Percentiles rank a stretch among this genome's conserved stretches.
phyloP scores from a whole-genome alignment of 75 land plant genomes.

The Sequoia sempervirens region DNA sequence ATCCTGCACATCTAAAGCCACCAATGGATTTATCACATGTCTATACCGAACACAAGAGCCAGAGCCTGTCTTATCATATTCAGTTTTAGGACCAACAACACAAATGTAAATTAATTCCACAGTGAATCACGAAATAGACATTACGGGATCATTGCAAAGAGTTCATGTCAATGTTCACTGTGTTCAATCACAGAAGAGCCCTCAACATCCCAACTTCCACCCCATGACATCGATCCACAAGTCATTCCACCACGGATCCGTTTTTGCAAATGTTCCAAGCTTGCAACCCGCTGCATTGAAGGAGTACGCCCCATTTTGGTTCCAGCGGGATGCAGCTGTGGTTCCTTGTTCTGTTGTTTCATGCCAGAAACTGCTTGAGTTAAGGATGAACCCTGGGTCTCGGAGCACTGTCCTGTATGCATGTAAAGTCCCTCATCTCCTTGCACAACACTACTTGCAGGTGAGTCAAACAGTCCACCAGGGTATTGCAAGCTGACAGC shows the following conservation, averaged over 20 bases:
- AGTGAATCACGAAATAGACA: not conserved
- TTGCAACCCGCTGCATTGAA: slow-evolving; percentile 91
- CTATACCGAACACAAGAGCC: not conserved
- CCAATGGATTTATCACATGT: not conserved
- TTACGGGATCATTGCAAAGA: not conserved
- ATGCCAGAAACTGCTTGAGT: not conserved
- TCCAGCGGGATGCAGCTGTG: slow-evolving; percentile 19
- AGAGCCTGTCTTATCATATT: not conserved
- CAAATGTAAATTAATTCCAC: not conserved
- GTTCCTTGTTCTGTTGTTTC: slow-evolving; percentile 2
- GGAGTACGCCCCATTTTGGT: slow-evolving; percentile 67
- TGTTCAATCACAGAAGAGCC: slow-evolving; percentile 7
- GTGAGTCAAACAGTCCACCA: slow-evolving; percentile 16
- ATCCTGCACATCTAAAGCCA: not conserved
- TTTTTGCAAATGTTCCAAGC: slow-evolving; percentile 91
- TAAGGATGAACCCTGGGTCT: not conserved
- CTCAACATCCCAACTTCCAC: slow-evolving; percentile 10
- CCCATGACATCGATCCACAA: slow-evolving; percentile 11
- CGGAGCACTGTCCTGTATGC: not conserved
- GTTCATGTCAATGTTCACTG: slow-evolving; percentile 3
- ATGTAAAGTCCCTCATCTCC: slow-evolving; percentile 12
- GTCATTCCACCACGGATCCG: slow-evolving; percentile 62
- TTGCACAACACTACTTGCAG: slow-evolving; percentile 18
- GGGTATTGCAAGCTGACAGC: slow-evolving; percentile 2
- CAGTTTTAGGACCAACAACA: slow-evolving; percentile 3